Conservation (phyloP, 2,329 filamentous ascomycete genomes). For the Fusarium palustre region DNA sequence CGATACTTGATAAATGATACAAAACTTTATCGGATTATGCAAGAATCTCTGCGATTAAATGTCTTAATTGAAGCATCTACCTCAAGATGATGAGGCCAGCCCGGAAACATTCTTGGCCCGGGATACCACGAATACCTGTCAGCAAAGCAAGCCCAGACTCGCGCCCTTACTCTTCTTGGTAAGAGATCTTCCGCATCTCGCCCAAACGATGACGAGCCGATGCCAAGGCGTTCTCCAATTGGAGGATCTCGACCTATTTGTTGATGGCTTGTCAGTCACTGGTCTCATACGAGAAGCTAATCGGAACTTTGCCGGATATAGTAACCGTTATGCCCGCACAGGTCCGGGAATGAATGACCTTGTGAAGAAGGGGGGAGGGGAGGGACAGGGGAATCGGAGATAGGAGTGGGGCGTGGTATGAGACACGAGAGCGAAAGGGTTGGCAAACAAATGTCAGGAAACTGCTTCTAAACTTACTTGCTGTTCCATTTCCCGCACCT, state of each 20-base stretch:
- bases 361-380: neutral
- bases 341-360: constrained; percentile 26
- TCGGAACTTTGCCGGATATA: constrained; percentile 28
- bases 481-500: constrained; percentile 99
- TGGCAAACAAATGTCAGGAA: constrained; percentile 27
- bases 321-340: constrained; percentile 38
- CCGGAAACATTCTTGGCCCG: neutral
- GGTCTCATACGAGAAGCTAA: constrained; percentile 13
- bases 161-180: constrained; percentile 75
- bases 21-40: neutral
- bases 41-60: constrained; percentile 1
- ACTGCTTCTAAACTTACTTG: constrained; percentile 72
- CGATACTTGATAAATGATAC: neutral
- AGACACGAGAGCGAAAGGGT: constrained; percentile 2
- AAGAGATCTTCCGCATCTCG: constrained; percentile 98
- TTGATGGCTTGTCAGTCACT: constrained; percentile 40
- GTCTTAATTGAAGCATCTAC: constrained; percentile 3
- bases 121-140: constrained; percentile 11
- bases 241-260: constrained; percentile 93
- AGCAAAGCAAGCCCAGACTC: constrained; percentile 2
- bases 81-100: neutral
- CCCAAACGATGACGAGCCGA: constrained; percentile 85
- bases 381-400: constrained; percentile 4
- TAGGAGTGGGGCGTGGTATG: constrained; percentile 11
- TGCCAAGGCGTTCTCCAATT: constrained; percentile 88